A percentile compares a stretch with the other conserved stretches of the same genome.
These are phyloP conservation scores for Fusarium sp. DNA, from an alignment of 2,329 filamentous ascomycete genomes.

Conservation along the genomic window DNA sequence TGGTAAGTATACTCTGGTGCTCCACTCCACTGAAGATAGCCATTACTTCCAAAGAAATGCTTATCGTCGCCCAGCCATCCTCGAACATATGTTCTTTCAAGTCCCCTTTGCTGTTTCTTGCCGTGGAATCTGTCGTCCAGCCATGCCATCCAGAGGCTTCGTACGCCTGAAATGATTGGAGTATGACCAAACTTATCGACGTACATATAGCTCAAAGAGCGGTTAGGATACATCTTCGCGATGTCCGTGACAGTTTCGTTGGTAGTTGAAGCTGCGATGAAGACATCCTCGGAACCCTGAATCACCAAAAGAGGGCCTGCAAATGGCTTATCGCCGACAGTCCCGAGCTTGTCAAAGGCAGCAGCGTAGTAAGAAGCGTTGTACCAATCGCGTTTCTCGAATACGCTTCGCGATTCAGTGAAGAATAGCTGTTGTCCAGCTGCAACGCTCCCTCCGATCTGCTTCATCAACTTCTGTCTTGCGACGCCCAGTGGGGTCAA, in stretches of 20 bases:
- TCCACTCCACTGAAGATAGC: slow-evolving; percentile 7
- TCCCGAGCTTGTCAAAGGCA: background rate
- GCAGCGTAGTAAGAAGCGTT: slow-evolving; percentile 4
- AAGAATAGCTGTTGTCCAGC: slow-evolving; percentile 1
- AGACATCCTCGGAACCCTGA: background rate
- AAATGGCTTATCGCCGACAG: background rate
- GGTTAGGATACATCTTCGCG: fast-evolving
- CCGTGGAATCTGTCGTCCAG: background rate
- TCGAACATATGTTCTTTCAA: background rate
- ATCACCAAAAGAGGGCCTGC: background rate
- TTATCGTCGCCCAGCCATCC: slow-evolving; percentile 1
- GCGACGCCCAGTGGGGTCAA: slow-evolving; percentile 13
- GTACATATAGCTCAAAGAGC: background rate
- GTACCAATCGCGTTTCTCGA: background rate
- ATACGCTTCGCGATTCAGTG: fast-evolving
- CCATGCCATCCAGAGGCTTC: slow-evolving; percentile 3
- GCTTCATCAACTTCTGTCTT: background rate
- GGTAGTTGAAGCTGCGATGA: background rate
- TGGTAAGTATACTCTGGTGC: slow-evolving; percentile 5
- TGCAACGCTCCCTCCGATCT: slow-evolving; percentile 1
- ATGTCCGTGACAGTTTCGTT: background rate
- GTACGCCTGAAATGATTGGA: background rate
- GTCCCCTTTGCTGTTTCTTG: background rate
- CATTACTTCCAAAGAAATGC: background rate
- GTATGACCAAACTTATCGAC: background rate